A percentile compares a stretch with the other conserved stretches of the same genome.
Conservation (phyloP, 495 filamentous ascomycete genomes). For the Podospora appendiculata region DNA sequence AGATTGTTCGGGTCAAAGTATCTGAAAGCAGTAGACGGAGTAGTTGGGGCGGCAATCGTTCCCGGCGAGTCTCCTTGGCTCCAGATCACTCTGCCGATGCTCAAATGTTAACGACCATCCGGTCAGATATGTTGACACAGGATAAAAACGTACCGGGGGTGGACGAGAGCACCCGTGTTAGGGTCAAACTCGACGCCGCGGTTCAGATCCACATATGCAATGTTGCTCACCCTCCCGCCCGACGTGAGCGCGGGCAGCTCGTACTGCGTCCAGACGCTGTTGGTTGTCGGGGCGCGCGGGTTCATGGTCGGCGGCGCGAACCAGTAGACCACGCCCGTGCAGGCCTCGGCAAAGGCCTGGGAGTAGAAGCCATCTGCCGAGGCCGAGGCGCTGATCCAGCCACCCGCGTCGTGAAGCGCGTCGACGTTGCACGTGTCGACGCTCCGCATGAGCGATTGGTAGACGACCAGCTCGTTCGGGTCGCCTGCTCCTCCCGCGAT, state of each 20-base stretch:
- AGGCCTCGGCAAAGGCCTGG: neutral
- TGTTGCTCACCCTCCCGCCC: neutral
- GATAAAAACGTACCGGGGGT: no score
- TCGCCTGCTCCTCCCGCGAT: neutral
- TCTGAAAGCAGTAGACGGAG: no score
- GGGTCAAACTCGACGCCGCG: no score
- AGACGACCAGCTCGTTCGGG: neutral
- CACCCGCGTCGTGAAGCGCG: neutral
- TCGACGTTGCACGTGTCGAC: neutral
- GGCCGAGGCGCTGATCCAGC: neutral
- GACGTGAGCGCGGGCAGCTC: neutral
- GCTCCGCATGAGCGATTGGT: neutral
- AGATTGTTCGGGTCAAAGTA: no score
- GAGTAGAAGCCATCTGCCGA: neutral
- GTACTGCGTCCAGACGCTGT: neutral
- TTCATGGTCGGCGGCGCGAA: neutral
- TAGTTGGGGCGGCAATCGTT: no score
- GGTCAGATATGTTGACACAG: no score
- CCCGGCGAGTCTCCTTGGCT: no score
- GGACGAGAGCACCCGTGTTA: no score
- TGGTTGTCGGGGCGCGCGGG: neutral
- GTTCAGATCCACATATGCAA: neutral
- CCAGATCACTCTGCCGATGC: no score
- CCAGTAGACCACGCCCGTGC: neutral
- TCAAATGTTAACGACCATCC: no score